Base-by-base conservation (phyloP, 192 early-diverging fungal genomes). In the Anaeromyces robustus region DNA sequence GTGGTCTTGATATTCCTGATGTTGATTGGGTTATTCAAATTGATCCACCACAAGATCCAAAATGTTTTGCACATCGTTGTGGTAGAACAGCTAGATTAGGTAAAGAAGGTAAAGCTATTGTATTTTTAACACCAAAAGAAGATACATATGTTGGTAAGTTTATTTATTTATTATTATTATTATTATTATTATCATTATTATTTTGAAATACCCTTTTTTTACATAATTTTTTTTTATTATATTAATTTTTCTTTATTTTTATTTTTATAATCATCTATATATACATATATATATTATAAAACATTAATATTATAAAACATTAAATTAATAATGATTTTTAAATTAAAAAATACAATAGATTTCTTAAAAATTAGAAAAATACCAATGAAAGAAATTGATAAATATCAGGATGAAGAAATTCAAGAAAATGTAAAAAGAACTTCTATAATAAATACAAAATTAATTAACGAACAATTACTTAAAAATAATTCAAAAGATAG, bases 41-140 rank as follows among this genome's bases (percentile, higher is more conserved):
- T 52, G 97, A 99, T 82, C 93, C 97, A 17, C 96, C 96, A 3
- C 95, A 95, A 79, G 96, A 99, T 80, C 96, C 96, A 11, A 97
- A 97, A 86, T 90, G 92, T 13, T 99, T 99, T 85, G 88, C 95
- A 1, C 97, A 99, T 86, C 89, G 97, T 7, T 97, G 95, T 83
- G 97, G 97, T 14, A 91, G 97, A 79, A 96, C 96, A 1, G 97
- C 94, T 17, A 86, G 97, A 30, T 92, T 94, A 29, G 97, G 97
- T 4, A 89, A 93, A 18, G 86, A 89, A 29, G 97, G 97, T 16
- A 91, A 90, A 77, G 96, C 96, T 13, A 88, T 95, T 2, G 92
- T 99, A 28, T 93, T 97, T 77, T 85, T 99, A 52, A 86, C 85
- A 29, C 93, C 93, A n/a, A 86, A 90, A 17, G 97, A 99, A 83